Evolutionary conservation across 1,284 basidiomycete species (phyloP), one percentile per base, ranked within the genome.

Genomic region (Cryptococcus depauperatus): DNA sequence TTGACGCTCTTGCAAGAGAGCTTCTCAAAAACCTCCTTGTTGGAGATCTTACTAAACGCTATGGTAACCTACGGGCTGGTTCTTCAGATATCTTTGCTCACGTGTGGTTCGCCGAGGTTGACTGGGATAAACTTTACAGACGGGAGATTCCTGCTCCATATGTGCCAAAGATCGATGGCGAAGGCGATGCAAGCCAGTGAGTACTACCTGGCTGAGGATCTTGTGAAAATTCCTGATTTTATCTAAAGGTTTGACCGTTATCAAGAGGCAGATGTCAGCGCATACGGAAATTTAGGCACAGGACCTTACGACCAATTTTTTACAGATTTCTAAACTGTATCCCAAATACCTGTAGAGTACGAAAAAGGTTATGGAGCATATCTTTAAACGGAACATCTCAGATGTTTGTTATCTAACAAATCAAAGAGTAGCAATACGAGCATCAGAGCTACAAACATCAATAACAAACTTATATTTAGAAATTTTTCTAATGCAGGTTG

Each of bases 61-160:
- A 84, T 65, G 93, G 95, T 5, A 98, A 98, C 72, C 68, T 97
- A 75, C 78, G 80, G 37, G 79, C 88, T 52, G 93, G 92, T n/a
- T 86, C 87, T 13, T 83, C 83, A 25, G 93, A 97, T 68, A 91
- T 98, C 50, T 96, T 97, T 61, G 82, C 82, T 8, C 93, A 97
- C 66, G 77, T 81, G n/a, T 97, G 93, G 93, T 97, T 96, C 64
- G 77, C 80, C 37, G 95, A 98, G 70, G 93, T 98, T 18, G 87
- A 93, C 57, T 98, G 93, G 93, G 80, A 81, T 48, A 81, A 83
- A 68, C 73, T 98, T 45, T 80, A 79, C 60, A 77, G 79, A 41
- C 75, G 89, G 51, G 89, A 96, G 64, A 96, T 98, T 46, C 87
- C 85, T 3, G 91, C 93, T n/a, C 93, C 93, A 4, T 98, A 95